These are phyloP conservation scores for Coemansia sp. DNA, from an alignment of 192 early-diverging fungal species.

Conservation along the genomic window DNA sequence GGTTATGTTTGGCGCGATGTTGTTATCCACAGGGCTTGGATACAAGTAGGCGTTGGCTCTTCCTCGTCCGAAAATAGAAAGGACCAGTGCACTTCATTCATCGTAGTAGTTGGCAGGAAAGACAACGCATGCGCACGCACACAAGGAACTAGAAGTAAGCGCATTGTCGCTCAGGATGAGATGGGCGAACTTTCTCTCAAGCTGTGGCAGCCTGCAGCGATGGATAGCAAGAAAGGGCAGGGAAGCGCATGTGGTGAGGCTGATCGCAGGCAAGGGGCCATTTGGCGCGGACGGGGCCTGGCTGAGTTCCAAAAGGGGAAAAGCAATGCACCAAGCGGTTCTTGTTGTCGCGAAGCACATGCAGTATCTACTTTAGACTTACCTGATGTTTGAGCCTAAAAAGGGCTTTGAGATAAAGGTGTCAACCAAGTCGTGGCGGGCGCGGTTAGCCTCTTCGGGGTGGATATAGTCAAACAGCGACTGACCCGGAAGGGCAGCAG, in stretches of 20 bases:
- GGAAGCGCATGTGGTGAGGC: not conserved
- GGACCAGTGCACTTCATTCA: not conserved
- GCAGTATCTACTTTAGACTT: constrained; percentile 12
- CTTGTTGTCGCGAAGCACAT: not conserved
- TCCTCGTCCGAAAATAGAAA: constrained; percentile 3
- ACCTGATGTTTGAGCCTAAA: constrained; percentile 49
- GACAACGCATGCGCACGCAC: not conserved
- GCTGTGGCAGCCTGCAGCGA: not conserved
- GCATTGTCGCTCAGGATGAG: not conserved
- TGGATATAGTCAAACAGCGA: constrained; percentile 56
- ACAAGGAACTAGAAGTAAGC: not conserved
- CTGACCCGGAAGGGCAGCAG: constrained; percentile 24
- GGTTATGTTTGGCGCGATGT: not conserved
- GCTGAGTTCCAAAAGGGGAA: constrained; percentile 3
- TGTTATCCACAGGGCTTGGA: not conserved
- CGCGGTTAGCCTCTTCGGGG: constrained; percentile 48
- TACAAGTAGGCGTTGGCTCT: not conserved
- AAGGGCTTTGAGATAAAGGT: constrained; percentile 41
- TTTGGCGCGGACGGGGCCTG: not conserved
- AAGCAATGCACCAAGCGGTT: not conserved
- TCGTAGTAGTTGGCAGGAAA: not conserved
- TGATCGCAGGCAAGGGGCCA: constrained; percentile 3
- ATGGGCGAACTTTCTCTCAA: not conserved
- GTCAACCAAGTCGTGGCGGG: constrained; percentile 47
- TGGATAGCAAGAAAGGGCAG: not conserved